Evolutionary conservation across 2,329 filamentous ascomycete species (phyloP).

Genomic region (Pleurostoma richardsiae): DNA sequence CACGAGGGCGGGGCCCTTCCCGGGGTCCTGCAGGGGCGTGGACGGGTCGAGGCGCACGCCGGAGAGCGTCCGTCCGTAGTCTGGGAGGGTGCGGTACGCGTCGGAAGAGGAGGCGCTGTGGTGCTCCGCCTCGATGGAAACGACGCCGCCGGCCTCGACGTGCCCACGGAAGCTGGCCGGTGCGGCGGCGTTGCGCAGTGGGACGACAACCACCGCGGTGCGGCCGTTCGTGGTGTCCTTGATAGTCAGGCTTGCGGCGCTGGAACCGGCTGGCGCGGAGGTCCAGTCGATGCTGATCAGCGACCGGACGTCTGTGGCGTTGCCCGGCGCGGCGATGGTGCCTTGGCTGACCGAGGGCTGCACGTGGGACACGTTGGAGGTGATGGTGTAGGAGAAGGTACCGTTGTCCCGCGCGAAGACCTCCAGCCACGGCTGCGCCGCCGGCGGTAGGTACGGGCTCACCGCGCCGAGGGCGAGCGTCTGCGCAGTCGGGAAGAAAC

Average conservation of each 20-base stretch:
- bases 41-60: slow-evolving; percentile 18
- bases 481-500: slow-evolving; percentile 39
- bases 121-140: slow-evolving; percentile 22
- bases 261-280: slow-evolving; percentile 26
- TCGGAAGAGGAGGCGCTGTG: slow-evolving; percentile 10
- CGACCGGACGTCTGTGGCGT: slow-evolving; percentile 27
- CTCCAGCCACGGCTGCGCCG: slow-evolving; percentile 35
- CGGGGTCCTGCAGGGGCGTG: slow-evolving; percentile 13
- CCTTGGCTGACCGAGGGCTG: slow-evolving; percentile 27
- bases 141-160: slow-evolving; percentile 16
- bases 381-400: slow-evolving; percentile 30
- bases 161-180: slow-evolving; percentile 18
- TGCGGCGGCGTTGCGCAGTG: slow-evolving; percentile 25
- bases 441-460: slow-evolving; percentile 21
- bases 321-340: slow-evolving; percentile 21
- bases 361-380: slow-evolving; percentile 28
- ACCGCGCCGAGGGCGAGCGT: slow-evolving; percentile 11
- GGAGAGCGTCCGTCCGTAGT: slow-evolving; percentile 22
- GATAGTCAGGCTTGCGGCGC: slow-evolving; percentile 24
- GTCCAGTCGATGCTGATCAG: slow-evolving; percentile 36
- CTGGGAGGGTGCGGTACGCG: slow-evolving; percentile 18
- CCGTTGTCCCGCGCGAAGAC: slow-evolving; percentile 37
- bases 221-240: slow-evolving; percentile 20
- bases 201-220: slow-evolving; percentile 31
- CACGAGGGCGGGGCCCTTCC: slow-evolving; percentile 12